These are phyloP conservation scores for Lolium perenne DNA, from an alignment of 176 grass and related monocot genomes.

Conservation along the genomic window DNA sequence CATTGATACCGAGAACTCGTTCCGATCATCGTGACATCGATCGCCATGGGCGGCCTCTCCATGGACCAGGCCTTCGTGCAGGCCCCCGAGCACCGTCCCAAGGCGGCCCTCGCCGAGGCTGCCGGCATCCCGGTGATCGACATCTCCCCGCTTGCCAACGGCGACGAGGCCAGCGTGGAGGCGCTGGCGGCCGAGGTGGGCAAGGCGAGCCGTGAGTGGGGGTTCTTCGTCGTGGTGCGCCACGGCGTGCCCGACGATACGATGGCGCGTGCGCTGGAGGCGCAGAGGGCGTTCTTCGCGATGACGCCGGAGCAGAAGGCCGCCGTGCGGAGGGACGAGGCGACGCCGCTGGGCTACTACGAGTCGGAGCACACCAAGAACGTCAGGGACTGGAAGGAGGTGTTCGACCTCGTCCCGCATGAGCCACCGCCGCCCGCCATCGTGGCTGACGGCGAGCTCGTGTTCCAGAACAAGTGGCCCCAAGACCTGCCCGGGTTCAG, in stretches of 20 bases:
- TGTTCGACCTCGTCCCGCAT: constrained; percentile 63
- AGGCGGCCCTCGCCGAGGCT: constrained; percentile 47
- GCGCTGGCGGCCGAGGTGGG: constrained; percentile 61
- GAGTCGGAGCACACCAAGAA: constrained; percentile 90
- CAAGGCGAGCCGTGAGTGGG: constrained; percentile 75
- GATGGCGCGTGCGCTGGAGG: constrained; percentile 43
- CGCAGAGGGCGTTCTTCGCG: constrained; percentile 66
- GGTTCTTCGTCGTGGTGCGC: constrained; percentile 86
- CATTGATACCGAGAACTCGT: not conserved
- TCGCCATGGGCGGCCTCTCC: constrained; percentile 52
- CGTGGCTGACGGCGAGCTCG: constrained; percentile 40
- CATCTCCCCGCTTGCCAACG: constrained; percentile 52
- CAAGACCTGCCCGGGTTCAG: constrained; percentile 60
- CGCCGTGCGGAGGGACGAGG: constrained; percentile 61
- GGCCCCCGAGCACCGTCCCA: constrained; percentile 75
- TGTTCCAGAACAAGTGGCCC: constrained; percentile 79
- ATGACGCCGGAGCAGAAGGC: constrained; percentile 51
- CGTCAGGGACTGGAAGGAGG: constrained; percentile 98
- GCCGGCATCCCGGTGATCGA: constrained; percentile 74
- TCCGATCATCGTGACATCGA: not conserved
- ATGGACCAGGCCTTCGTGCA: constrained; percentile 83
- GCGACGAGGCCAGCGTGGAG: not conserved
- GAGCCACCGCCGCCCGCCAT: constrained; percentile 7
- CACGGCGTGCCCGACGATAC: constrained; percentile 59
- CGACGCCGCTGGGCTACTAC: constrained; percentile 73